Evolutionary conservation across 257 asterid genomes (phyloP), one percentile per base, ranked within the genome.

Genomic region (Haberlea rhodopensis): DNA sequence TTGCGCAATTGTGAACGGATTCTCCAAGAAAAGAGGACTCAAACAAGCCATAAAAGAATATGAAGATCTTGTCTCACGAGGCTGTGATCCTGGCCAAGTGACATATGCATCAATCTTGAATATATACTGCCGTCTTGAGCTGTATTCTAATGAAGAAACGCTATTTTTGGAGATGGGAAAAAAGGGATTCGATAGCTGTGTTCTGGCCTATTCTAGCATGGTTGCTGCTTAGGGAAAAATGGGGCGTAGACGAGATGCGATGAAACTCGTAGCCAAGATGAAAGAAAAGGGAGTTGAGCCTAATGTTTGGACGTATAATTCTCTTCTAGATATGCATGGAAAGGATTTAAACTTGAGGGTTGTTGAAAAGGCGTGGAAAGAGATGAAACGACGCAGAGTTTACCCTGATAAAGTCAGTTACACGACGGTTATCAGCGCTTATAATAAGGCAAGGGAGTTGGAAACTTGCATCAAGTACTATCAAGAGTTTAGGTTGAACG

Each of bases 281-380:
- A 94, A 94, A 65, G 80, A 71, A 72, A 76, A 80, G 20, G 96
- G 96, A 0, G 81, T 95, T 62, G 75, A 76, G 49, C 97, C 99
- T 1, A 94, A 94, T 23, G 91, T 89, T 46, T 94, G 99, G 99
- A 87, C 86, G 9, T 94, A 94, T 79, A 94, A 94, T 29, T 64
- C 99, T 6, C 80, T 94, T 5, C 63, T 94, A 23, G 94, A 87
- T 62, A 89, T 92, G 80, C 82, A 84, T 10, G 95, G 96, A 3
- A 82, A 71, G 69, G 85, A 74, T 8, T 28, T 77, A 34, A 79
- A 92, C 71, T 40, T 81, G 65, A 81, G 73, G 58, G 78, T 67
- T 6, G 82, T 87, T 7, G 97, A 87, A 79, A 85, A 84, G 81
- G 76, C 72, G 9, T 87, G 96, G 97, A 92, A 81, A 40, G 98